Evolutionary conservation across 192 early-diverging fungal genomes (phyloP).

Genomic region (Haplosporangium gracile): DNA sequence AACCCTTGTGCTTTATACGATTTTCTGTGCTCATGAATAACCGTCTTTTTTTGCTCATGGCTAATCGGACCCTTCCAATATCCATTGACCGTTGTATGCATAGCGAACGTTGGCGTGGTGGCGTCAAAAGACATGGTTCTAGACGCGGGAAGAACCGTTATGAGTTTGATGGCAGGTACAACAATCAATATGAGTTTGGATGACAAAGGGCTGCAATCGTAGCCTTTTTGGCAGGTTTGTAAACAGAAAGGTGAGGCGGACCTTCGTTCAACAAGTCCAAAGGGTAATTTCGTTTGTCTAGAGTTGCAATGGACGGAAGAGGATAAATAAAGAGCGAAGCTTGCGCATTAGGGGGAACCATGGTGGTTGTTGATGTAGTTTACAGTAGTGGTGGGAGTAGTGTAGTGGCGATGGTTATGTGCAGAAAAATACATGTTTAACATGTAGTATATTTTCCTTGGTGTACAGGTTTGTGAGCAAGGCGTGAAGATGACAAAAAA

Average conservation of each 20-base stretch:
- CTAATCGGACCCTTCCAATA: not conserved
- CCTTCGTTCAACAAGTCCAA: not conserved
- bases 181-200: not conserved
- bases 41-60: not conserved
- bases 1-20: not conserved
- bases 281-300: not conserved
- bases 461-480: not conserved
- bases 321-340: not conserved
- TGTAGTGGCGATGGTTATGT: not conserved
- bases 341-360: not conserved
- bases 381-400: not conserved
- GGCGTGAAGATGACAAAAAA: not conserved
- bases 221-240: not conserved
- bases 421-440: not conserved
- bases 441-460: not conserved
- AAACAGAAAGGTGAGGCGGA: not conserved
- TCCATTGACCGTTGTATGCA: not conserved
- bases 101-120: not conserved
- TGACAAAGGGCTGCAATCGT: not conserved
- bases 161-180: not conserved
- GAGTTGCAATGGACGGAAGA: not conserved
- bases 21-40: not conserved
- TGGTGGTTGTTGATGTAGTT: not conserved
- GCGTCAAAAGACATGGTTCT: not conserved
- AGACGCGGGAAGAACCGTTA: not conserved